Evolutionary conservation across 2,329 filamentous ascomycete species (phyloP).

Genomic region (Fusarium irregulare): DNA sequence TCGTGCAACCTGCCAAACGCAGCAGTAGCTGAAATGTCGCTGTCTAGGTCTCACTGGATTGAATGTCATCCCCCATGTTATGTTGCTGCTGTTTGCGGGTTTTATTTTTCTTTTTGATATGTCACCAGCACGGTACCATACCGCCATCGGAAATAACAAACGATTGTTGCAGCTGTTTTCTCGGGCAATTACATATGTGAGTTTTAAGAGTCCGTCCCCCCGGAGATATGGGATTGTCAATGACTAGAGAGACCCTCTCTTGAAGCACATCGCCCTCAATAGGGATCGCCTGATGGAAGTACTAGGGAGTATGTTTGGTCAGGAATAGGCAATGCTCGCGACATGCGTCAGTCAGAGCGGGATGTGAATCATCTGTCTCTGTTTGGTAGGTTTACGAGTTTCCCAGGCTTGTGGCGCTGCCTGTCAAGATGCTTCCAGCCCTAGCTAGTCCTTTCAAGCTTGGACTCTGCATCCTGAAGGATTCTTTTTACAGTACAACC

Average conservation of each 20-base stretch:
- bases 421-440: constrained; percentile 30
- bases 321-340: constrained; percentile 21
- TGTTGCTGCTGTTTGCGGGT: background rate
- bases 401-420: constrained; percentile 16
- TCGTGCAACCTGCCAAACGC: constrained; percentile 36
- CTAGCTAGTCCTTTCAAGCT: constrained; percentile 16
- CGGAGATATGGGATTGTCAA: constrained; percentile 16
- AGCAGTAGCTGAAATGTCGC: constrained; percentile 31
- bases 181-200: background rate
- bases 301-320: background rate
- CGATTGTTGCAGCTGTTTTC: background rate
- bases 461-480: constrained; percentile 20
- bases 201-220: background rate
- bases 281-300: constrained; percentile 25
- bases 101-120: constrained; percentile 1
- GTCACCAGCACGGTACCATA: background rate
- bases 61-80: constrained; percentile 4
- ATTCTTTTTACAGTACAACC: constrained; percentile 2
- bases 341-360: background rate
- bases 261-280: constrained; percentile 32
- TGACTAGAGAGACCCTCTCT: constrained; percentile 19
- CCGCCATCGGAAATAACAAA: constrained; percentile 6
- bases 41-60: constrained; percentile 29
- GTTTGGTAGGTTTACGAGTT: constrained; percentile 26
- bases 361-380: constrained; percentile 4